Evolutionary conservation across 106 monocot genomes (phyloP).

Genomic region (Apostasia shenzhenica): DNA sequence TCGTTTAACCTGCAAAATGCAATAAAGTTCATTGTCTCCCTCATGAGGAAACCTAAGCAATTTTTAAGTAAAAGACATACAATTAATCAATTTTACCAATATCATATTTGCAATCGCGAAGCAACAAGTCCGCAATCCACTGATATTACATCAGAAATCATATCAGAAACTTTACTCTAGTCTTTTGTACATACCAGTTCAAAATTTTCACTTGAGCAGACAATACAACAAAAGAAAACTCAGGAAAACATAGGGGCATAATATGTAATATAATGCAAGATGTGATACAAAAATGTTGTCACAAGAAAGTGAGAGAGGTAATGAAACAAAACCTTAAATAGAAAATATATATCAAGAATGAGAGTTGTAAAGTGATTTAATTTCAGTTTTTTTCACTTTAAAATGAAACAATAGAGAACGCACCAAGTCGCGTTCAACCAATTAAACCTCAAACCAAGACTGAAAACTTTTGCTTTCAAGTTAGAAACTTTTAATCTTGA

Average conservation of each 20-base stretch:
- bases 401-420: too few species aligned
- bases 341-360: too few species aligned
- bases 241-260: neutral
- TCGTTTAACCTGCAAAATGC: constrained; percentile 59
- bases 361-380: too few species aligned
- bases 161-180: constrained; percentile 5
- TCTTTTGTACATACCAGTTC: neutral
- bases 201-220: too few species aligned
- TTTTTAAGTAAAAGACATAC: neutral
- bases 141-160: constrained; percentile 32
- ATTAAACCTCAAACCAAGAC: too few species aligned
- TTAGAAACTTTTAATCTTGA: too few species aligned
- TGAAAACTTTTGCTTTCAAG: too few species aligned
- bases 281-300: neutral
- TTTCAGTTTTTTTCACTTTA: too few species aligned
- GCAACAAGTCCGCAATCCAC: constrained; percentile 84
- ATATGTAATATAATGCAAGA: neutral
- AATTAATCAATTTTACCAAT: constrained; percentile 51
- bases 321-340: too few species aligned
- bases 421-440: too few species aligned
- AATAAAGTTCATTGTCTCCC: neutral
- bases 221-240: neutral
- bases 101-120: constrained; percentile 92
- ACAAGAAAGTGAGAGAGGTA: neutral
- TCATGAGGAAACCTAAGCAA: constrained; percentile 1